Evolutionary conservation across 164 flowering plant genomes (phyloP).

Genomic region (Berberis thunbergii): DNA sequence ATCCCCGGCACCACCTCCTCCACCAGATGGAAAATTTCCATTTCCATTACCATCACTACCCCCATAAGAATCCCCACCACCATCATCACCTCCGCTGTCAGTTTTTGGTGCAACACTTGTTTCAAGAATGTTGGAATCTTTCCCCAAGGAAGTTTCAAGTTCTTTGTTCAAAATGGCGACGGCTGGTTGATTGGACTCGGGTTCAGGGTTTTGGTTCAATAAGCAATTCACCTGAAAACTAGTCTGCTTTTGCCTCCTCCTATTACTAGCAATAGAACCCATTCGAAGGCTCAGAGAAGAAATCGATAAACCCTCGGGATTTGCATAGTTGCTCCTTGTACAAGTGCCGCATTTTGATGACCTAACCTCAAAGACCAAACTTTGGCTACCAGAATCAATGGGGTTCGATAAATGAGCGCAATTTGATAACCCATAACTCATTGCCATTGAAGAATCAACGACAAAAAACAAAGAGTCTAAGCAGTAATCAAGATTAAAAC

Average conservation of each 20-base stretch:
- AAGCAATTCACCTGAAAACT: background rate
- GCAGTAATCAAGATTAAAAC: too few species aligned
- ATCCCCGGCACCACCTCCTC: conserved; percentile 40
- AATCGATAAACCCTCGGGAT: too few species aligned
- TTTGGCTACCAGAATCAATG: too few species aligned
- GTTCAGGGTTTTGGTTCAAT: too few species aligned
- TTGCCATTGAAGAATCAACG: background rate
- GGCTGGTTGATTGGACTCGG: background rate
- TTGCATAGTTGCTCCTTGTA: too few species aligned
- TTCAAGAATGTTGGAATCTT: conserved; percentile 1
- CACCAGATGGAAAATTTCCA: conserved; percentile 29
- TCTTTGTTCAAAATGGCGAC: background rate
- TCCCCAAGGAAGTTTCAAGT: too few species aligned
- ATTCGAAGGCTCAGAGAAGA: too few species aligned
- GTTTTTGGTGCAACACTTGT: conserved; percentile 1
- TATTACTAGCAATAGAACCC: too few species aligned
- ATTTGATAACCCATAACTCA: background rate
- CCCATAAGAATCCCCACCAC: conserved; percentile 13
- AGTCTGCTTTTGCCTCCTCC: background rate
- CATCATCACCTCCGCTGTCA: conserved; percentile 18
- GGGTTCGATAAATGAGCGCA: background rate
- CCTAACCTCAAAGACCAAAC: too few species aligned
- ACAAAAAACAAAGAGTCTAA: too few species aligned
- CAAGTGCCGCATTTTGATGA: too few species aligned
- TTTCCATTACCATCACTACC: conserved; percentile 46